Conservation (phyloP, 2,329 filamentous ascomycete species). For the Cladosporium sphaerospermum region DNA sequence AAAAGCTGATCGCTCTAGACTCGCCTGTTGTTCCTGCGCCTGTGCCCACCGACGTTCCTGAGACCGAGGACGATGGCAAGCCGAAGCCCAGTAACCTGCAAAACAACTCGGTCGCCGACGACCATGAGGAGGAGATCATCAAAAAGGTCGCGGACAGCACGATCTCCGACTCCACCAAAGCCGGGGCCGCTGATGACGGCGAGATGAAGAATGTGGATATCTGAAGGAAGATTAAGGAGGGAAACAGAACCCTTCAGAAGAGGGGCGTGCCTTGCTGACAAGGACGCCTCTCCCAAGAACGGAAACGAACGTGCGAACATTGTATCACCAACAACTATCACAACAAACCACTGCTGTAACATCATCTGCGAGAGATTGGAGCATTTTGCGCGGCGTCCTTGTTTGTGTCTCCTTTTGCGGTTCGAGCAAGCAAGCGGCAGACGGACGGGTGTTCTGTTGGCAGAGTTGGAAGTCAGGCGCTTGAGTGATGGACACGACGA, state of each 20-base stretch:
- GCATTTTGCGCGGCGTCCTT: neutral
- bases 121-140: constrained; percentile 23
- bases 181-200: constrained; percentile 18
- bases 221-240: constrained; percentile 18
- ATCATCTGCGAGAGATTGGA: neutral
- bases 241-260: neutral
- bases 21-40: constrained; percentile 19
- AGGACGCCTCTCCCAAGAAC: neutral
- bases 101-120: constrained; percentile 27
- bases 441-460: too few species aligned
- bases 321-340: neutral
- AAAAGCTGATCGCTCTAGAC: constrained; percentile 29
- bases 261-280: neutral
- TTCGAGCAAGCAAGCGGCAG: too few species aligned
- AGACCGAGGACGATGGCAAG: constrained; percentile 19
- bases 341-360: constrained; percentile 1
- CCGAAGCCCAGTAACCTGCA: constrained; percentile 26
- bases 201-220: constrained; percentile 47
- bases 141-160: constrained; percentile 13
- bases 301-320: neutral
- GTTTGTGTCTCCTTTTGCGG: neutral
- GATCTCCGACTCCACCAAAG: constrained; percentile 13
- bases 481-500: neutral
- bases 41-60: constrained; percentile 16
- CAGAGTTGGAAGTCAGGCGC: too few species aligned